Percentiles rank a stretch among this genome's conserved stretches.
Evolutionary conservation across 2,329 filamentous ascomycete genomes (phyloP).

Genomic region (Chaetomium sp.): DNA sequence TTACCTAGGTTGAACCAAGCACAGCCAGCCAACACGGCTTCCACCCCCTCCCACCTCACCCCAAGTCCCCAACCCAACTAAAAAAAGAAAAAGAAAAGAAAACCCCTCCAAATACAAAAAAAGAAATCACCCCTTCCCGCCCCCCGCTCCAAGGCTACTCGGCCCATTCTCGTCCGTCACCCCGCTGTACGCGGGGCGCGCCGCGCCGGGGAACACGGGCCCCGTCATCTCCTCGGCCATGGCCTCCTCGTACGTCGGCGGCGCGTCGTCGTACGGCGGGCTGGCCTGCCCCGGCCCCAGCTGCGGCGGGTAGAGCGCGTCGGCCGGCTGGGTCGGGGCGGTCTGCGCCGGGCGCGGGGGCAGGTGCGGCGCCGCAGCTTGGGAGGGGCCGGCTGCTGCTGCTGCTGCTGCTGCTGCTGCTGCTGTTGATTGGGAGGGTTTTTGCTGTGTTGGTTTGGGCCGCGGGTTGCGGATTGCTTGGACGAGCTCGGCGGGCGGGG

Average conservation of each 20-base stretch:
- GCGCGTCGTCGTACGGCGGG: slow-evolving; percentile 69
- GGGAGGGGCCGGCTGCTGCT: background rate
- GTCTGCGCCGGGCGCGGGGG: slow-evolving; percentile 40
- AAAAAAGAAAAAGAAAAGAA: background rate
- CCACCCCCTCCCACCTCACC: too few species aligned
- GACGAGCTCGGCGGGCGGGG: slow-evolving; percentile 75
- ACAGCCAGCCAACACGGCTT: background rate
- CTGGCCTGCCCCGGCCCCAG: slow-evolving; percentile 45
- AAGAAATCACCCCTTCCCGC: slow-evolving; percentile 4
- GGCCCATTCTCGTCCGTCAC: slow-evolving; percentile 64
- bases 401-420: background rate
- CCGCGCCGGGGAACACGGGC: slow-evolving; percentile 65
- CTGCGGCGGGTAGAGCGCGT: slow-evolving; percentile 62
- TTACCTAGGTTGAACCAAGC: background rate
- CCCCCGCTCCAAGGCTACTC: slow-evolving; percentile 47
- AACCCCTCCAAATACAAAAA: too few species aligned
- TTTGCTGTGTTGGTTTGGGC: slow-evolving; percentile 9
- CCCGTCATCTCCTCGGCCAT: slow-evolving; percentile 74
- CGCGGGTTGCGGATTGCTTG: slow-evolving; percentile 52
- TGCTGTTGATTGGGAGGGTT: too few species aligned
- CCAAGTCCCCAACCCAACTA: too few species aligned
- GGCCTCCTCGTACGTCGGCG: slow-evolving; percentile 92
- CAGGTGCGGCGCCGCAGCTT: slow-evolving; percentile 22
- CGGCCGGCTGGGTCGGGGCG: slow-evolving; percentile 39
- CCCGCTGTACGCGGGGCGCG: slow-evolving; percentile 69